Conservation (phyloP, 202 grass and related monocot genomes). For the Dendrocalamus latiflorus region DNA sequence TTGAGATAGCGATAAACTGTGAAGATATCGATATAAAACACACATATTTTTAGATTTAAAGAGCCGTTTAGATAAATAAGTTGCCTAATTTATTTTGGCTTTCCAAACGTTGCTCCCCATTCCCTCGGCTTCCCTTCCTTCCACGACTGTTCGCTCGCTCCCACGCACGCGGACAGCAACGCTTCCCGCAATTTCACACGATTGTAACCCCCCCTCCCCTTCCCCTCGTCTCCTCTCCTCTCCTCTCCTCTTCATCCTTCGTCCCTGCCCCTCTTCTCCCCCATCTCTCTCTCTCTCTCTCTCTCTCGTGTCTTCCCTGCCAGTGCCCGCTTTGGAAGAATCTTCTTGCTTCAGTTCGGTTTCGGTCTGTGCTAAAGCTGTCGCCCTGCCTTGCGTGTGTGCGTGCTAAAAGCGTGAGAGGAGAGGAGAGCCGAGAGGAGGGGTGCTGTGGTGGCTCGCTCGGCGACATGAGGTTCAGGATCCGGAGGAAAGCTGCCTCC, state of each 20-base stretch:
- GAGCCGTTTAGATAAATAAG: too few species aligned
- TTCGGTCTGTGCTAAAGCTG: neutral
- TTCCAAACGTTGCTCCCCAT: too few species aligned
- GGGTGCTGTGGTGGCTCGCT: neutral
- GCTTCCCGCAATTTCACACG: neutral
- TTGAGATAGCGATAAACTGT: too few species aligned
- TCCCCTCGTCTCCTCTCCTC: too few species aligned
- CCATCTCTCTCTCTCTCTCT: neutral
- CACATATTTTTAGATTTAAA: too few species aligned
- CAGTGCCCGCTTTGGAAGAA: too few species aligned
- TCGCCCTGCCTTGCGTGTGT: neutral
- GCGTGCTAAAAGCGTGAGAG: neutral
- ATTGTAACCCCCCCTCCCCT: too few species aligned
- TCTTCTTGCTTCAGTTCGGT: neutral
- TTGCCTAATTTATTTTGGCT: too few species aligned
- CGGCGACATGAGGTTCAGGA: constrained; percentile 18
- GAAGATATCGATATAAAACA: too few species aligned
- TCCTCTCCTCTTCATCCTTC: neutral
- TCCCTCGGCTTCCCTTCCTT: neutral
- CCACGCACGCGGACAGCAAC: neutral
- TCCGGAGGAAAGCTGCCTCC: neutral
- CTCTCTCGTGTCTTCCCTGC: too few species aligned
- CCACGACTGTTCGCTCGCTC: neutral
- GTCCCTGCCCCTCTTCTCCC: neutral
- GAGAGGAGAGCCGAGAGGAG: neutral